Base-by-base conservation (phyloP, 306 rosid genomes). In the Corylus avellana region DNA sequence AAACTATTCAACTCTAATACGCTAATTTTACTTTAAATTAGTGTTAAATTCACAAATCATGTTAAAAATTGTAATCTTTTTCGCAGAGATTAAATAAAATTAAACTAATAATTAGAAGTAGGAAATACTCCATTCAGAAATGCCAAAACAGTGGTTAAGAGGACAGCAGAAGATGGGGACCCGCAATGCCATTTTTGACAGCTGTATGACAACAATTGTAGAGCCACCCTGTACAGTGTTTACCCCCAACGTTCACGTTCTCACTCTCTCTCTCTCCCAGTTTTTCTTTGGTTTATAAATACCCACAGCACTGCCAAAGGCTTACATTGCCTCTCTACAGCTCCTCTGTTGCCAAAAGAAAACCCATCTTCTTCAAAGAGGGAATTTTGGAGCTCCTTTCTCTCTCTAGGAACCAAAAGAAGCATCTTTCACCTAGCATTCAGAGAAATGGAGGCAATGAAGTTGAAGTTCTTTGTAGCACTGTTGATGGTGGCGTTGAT, bases 401-500 rank as follows among this genome's bases (percentile, higher is more conserved):
- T 54, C 62, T 50, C 72, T 64, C 25, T 22, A 72, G 10, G 4
- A 47, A 18, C 37, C 8, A 27, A 48, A 70, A 70, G 39, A 27
- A 22, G 16, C 12, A 59, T 25, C 66, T 35, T 14, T 51, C n/a
- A 4, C 5, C 20, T 37, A 47, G 27, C 12, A 49, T 17, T 35
- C 27, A 22, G 4, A 58, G 74, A 76, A 72, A 86, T 87, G 86
- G 86, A 84, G 78, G 84, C 84, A 79, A 81, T 72, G 82, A 85
- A 78, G 74, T 72, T 79, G 88, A 87, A 79, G 75, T 42, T 76
- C 18, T 72, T 74, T 22, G 78, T 85, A 50, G 72, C 82, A 32
- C 3, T 88, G 12, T 51, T 81, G 80, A 73, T 85, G 75, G 75
- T 78, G 75, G 75, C 76, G 49, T 53, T 81, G 61, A 72, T 80